These are phyloP conservation scores for Paraphoma chrysanthemicola DNA, from an alignment of 2,329 filamentous ascomycete species.

Conservation along the genomic window DNA sequence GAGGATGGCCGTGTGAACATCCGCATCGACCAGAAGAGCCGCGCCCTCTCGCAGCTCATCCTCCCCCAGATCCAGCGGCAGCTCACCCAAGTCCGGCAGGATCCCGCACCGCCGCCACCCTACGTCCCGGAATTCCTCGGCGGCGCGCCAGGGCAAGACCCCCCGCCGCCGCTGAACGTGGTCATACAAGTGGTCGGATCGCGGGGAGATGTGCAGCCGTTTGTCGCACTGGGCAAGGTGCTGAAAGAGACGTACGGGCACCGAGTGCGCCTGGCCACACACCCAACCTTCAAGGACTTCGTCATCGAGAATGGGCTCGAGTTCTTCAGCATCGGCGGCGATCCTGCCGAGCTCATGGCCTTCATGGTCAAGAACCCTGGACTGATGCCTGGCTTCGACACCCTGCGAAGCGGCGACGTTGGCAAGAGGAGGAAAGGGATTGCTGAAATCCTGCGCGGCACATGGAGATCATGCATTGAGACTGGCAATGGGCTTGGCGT, in stretches of 20 bases:
- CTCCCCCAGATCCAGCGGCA: conserved; percentile 48
- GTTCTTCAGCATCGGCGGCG: conserved; percentile 60
- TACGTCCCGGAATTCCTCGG: conserved; percentile 78
- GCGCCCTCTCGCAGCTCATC: conserved; percentile 45
- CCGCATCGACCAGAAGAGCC: conserved; percentile 47
- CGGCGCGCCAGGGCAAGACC: conserved; percentile 65
- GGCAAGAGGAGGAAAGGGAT: conserved; percentile 77
- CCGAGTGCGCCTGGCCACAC: conserved; percentile 57
- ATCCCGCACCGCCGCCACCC: conserved; percentile 66
- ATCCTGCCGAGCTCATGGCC: conserved; percentile 63
- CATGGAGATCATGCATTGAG: conserved; percentile 86
- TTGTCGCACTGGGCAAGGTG: conserved; percentile 58
- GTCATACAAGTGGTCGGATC: conserved; percentile 59
- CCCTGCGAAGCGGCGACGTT: conserved; percentile 78
- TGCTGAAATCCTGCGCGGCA: conserved; percentile 79
- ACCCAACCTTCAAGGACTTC: conserved; percentile 58
- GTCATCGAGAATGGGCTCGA: conserved; percentile 58
- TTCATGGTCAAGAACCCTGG: conserved; percentile 93
- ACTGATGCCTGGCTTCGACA: conserved; percentile 81
- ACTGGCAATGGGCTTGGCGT: conserved; percentile 70
- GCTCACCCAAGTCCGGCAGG: conserved; percentile 52
- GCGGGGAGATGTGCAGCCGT: conserved; percentile 59
- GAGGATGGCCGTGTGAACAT: conserved; percentile 52
- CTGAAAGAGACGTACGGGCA: conserved; percentile 58
- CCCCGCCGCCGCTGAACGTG: conserved; percentile 57